Percentiles rank a stretch among this genome's conserved stretches.
Conservation (phyloP, 208 protist genomes). For the Leishmania aethiopica region DNA sequence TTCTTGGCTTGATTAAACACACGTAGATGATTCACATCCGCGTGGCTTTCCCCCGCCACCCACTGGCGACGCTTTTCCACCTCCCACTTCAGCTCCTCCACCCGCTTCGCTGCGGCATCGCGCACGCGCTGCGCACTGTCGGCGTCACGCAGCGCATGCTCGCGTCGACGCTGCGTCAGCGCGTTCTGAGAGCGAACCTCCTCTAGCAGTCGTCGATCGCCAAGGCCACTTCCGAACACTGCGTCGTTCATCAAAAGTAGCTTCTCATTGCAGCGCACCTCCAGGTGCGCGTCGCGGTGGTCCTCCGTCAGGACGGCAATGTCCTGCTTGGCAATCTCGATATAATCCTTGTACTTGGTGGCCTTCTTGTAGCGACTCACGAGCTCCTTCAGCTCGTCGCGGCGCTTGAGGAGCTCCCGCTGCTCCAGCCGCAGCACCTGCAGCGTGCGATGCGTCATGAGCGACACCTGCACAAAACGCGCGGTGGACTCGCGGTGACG, state of each 20-base stretch:
- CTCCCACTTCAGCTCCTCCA: constrained; percentile 39
- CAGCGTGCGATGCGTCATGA: constrained; percentile 39
- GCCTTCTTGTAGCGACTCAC: constrained; percentile 46
- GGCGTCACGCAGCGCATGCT: constrained; percentile 60
- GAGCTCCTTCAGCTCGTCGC: constrained; percentile 45
- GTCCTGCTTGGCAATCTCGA: constrained; percentile 55
- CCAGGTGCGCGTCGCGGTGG: constrained; percentile 57
- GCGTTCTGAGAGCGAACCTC: constrained; percentile 67
- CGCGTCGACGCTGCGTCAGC: constrained; percentile 59
- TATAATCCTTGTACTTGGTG: constrained; percentile 45
- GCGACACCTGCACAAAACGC: constrained; percentile 41
- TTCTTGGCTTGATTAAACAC: constrained; percentile 45
- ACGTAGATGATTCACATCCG: constrained; percentile 28
- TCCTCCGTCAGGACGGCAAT: constrained; percentile 56
- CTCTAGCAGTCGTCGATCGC: constrained; percentile 52
- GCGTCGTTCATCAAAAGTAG: constrained; percentile 51
- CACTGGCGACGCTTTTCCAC: constrained; percentile 19
- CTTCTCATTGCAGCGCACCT: constrained; percentile 81
- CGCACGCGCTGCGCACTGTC: constrained; percentile 51
- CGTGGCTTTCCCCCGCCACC: constrained; percentile 4
- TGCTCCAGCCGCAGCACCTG: constrained; percentile 58
- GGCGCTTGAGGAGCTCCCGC: constrained; percentile 40
- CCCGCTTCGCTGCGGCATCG: constrained; percentile 41
- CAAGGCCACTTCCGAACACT: constrained; percentile 36
- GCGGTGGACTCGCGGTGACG: constrained; percentile 36